Percentiles rank a stretch among this genome's conserved stretches.
phyloP scores from a whole-genome alignment of 169 alveolate genomes.

The Besnoitia besnoiti region DNA sequence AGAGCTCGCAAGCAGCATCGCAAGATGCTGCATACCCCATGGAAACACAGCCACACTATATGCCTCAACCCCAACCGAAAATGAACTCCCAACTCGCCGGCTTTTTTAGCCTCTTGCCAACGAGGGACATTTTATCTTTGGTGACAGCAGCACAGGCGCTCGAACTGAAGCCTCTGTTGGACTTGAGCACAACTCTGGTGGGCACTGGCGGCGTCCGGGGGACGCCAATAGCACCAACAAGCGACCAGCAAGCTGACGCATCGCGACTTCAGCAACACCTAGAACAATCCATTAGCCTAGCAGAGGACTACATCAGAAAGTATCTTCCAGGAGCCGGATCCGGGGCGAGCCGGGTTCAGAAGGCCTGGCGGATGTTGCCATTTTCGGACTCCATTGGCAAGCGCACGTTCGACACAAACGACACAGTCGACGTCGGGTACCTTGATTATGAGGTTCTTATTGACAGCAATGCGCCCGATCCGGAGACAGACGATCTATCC shows the following conservation, averaged over 20 bases:
- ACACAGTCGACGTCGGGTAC: background rate
- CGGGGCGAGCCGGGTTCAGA: conserved; percentile 4
- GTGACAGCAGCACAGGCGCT: background rate
- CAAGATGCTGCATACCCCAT: background rate
- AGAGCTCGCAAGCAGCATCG: background rate
- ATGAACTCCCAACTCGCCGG: background rate
- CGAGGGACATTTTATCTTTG: background rate
- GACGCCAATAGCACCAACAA: background rate
- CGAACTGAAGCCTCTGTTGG: conserved; percentile 3
- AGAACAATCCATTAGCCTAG: background rate
- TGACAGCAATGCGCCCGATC: background rate
- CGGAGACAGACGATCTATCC: background rate
- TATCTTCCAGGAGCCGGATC: background rate
- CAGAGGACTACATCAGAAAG: conserved; percentile 17
- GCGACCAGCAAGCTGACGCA: conserved; percentile 8
- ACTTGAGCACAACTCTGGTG: background rate
- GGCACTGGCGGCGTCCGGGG: background rate
- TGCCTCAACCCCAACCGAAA: background rate
- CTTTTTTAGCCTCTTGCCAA: background rate
- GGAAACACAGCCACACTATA: background rate
- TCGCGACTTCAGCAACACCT: conserved; percentile 21
- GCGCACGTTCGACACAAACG: background rate
- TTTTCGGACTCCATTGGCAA: background rate
- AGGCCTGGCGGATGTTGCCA: conserved; percentile 18
- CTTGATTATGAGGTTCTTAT: background rate